Evolutionary conservation across 768 basidiomycete species (phyloP), one percentile per base, ranked within the genome.

Genomic region (Auricularia auricula-judae): DNA sequence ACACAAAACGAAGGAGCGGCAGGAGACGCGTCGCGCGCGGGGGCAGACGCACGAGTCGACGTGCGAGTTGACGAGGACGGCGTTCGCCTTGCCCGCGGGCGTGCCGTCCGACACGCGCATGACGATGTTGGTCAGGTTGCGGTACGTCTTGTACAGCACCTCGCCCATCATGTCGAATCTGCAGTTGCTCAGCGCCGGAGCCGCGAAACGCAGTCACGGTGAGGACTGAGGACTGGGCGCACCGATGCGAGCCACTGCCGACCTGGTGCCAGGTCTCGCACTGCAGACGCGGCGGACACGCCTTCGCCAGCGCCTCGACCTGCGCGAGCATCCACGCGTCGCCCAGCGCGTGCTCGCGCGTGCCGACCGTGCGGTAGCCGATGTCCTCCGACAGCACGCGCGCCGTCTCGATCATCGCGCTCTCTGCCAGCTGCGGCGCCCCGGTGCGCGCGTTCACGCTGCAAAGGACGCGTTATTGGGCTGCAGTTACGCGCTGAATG

Each of bases 91-190:
- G 16, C 86, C 84, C 43, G 78, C 79, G 3, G 79, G 75, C 7
- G 88, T 88, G 3, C 86, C 89, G 69, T 89, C 81, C 35, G 93
- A 93, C 33, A 98, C 79, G 42, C 93, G 91, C 1, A 98, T 79
- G 65, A 98, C 76, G 71, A 97, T 86, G 73, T 98, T 98, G 34
- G 86, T 84, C n/a, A 98, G 82, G 69, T 91, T 82, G 47, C 86
- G 85, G 66, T 96, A 97, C 33, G 86, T 87, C 72, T 94, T 94
- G 75, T 93, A 91, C 10, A 96, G 76, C 23, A 72, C 71, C 88
- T 88, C 81, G 69, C 79, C 80, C 89, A 94, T 90, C 81, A 98
- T 96, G 72, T 96, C 93, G 72, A 98, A 98, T 35, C 93, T 93
- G 65, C 1, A 16, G 53, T 23, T 11, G 5, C 54, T 59, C 14